Base-by-base conservation (phyloP, 2,329 filamentous ascomycete species). In the Sarocladiaceae sp. region DNA sequence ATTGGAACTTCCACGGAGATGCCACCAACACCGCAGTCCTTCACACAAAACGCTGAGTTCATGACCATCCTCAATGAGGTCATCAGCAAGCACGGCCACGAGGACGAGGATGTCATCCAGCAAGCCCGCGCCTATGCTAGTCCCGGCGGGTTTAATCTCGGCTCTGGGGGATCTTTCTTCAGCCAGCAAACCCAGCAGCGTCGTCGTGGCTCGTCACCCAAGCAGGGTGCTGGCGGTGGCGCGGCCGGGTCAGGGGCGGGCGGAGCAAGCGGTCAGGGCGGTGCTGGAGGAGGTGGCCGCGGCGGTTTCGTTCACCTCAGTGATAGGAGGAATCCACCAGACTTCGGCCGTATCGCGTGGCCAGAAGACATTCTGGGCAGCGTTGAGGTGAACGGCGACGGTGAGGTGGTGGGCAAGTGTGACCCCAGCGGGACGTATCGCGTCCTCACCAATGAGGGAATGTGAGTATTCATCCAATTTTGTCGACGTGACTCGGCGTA, bases 301-400 rank as follows among this genome's bases (percentile, higher is more conserved):
- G 78, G 80, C 18, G 80, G 82, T 1, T 77, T 77, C 63, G 70
- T 85, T 15, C 82, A 85, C 59, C 66, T 85, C 4, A 82, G 78
- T 45, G 82, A 85, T 56, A 55, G 66, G 44, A 66, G 82, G 44
- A 82, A 82, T 43, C 78, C 80, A 2, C 80, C 79, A 1, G 80
- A 83, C 53, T 85, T 73, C 67, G 81, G 81, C 13, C 64, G 82
- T 43, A 84, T 85, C 56, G 79, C 81, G 2, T 83, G 76, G 69
- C 80, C 81, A 1, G 81, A 85, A 54, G 81, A 85, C 54, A 85
- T 85, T 29, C 65, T 85, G 44, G 82, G 81, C 29, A 84, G 80
- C 50, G 69, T 85, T 32, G 76, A 83, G 56, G 81, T 85, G 4
- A 70, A 83, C 55, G 69, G 67, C 2, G 51, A 62, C 6, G 82